Base-by-base conservation (phyloP, 495 filamentous ascomycete genomes). In the Hypoxylon subgilvum region DNA sequence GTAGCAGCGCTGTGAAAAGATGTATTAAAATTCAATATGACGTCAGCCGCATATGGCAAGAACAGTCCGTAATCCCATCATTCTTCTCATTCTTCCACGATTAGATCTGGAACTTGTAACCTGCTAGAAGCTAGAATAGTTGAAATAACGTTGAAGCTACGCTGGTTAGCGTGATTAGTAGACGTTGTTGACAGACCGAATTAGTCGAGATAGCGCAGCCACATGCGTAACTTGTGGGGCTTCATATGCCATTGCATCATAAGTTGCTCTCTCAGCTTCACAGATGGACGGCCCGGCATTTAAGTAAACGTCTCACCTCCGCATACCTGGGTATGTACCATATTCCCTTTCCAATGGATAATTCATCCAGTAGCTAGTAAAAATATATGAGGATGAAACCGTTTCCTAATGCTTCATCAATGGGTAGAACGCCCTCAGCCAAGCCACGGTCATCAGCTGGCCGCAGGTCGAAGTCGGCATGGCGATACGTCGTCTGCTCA, bases 401-500 rank as follows among this genome's bases (percentile, higher is more conserved):
- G 7, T 41, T 63, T 17, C 45, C 58, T 22, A 52, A 62, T 12
- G 58, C 46, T 17, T 14, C 46, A 39, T 21, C 17, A 14, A 25
- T 46, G n/a, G 40, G 32, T 18, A 51, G 34, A 31, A 6, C 42
- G 22, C 28, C 41, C 9, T 9, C 28, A 46, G 23, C 28, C 10
- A 13, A 30, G 35, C 47, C 16, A 22, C 59, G 45, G 31, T 25
- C 45, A 13, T 43, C 38, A 5, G 22, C 28, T 30, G 19, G 43
- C 12, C 44, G 53, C 19, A 51, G 50, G 17, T 48, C 57, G 8
- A 30, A 54, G 43, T 48, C 60, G 6, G 27, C 73, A 55, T 65
- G 69, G 71, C 65, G 65, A 52, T 72, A 68, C 43, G 13, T 71
- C 18, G 18, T 67, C 17, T 48, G 57, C 18, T 47, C 59, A 1